Conservation (phyloP, 768 basidiomycete genomes). For the Floccularia luteovirens region DNA sequence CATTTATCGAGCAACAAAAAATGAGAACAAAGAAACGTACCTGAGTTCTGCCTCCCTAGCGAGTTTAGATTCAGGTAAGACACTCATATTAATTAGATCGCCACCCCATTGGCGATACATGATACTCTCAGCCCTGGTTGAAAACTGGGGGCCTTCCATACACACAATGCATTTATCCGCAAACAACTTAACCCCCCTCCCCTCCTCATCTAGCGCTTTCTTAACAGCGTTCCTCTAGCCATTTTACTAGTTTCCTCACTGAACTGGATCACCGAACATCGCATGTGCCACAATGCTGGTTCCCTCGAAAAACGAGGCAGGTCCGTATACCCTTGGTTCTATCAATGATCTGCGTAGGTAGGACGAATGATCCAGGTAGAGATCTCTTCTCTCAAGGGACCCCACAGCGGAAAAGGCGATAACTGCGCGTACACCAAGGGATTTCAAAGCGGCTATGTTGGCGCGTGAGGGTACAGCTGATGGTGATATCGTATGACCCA, state of each 20-base stretch:
- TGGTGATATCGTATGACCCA: slow-evolving; percentile 72
- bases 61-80: slow-evolving; percentile 93
- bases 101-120: slow-evolving; percentile 94
- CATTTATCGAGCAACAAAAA: neutral
- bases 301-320: slow-evolving; percentile 81
- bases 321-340: slow-evolving; percentile 92
- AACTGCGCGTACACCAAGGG: slow-evolving; percentile 81
- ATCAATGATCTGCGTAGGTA: slow-evolving; percentile 93
- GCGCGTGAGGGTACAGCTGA: slow-evolving; percentile 80
- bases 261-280: slow-evolving; percentile 92
- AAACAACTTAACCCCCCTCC: slow-evolving; percentile 61
- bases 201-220: slow-evolving; percentile 53
- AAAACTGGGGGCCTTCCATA: slow-evolving; percentile 98
- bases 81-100: slow-evolving; percentile 96
- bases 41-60: slow-evolving; percentile 92
- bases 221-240: slow-evolving; percentile 62
- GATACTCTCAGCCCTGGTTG: slow-evolving; percentile 91
- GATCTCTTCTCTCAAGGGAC: slow-evolving; percentile 89
- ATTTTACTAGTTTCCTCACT: slow-evolving; percentile 50
- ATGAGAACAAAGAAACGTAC: slow-evolving; percentile 30
- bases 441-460: slow-evolving; percentile 94
- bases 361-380: slow-evolving; percentile 80
- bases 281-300: slow-evolving; percentile 84
- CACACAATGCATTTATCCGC: slow-evolving; percentile 83
- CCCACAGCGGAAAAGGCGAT: slow-evolving; percentile 96